phyloP scores from a whole-genome alignment of 345 rosid species.

The Heritiera fomes region DNA sequence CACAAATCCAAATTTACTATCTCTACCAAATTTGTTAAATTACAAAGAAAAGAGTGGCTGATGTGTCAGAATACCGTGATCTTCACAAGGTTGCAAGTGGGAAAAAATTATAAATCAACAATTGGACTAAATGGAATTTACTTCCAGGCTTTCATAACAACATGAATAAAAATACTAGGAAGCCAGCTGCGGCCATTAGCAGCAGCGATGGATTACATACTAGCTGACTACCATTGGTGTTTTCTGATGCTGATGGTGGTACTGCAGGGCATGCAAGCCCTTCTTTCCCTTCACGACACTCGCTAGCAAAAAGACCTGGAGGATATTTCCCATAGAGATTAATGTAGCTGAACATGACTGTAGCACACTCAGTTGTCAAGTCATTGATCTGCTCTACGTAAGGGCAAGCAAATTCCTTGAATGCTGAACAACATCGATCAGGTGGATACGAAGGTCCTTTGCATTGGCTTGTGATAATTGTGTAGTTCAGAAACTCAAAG shows the following conservation, averaged over 20 bases:
- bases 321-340: constrained; percentile 61
- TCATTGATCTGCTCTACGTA: constrained; percentile 45
- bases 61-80: background rate
- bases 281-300: constrained; percentile 49
- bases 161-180: constrained; percentile 29
- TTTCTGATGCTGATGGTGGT: constrained; percentile 29
- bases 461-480: constrained; percentile 46
- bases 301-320: constrained; percentile 58
- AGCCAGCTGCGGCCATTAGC: constrained; percentile 19
- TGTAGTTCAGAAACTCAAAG: constrained; percentile 67
- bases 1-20: background rate
- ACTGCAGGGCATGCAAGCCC: constrained; percentile 56
- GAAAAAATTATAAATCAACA: background rate
- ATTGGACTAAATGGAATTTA: background rate
- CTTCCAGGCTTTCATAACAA: constrained; percentile 29
- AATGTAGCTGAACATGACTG: constrained; percentile 69
- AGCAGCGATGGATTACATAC: constrained; percentile 14
- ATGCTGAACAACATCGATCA: constrained; percentile 48
- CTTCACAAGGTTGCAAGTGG: background rate
- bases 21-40: background rate
- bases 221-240: constrained; percentile 24
- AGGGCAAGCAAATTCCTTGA: constrained; percentile 70
- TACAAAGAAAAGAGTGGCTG: constrained; percentile 6
- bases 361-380: constrained; percentile 48
- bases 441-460: constrained; percentile 61